These are phyloP conservation scores for Pythium angustatum DNA, from an alignment of 352 stramenopile genomes.

Conservation along the genomic window DNA sequence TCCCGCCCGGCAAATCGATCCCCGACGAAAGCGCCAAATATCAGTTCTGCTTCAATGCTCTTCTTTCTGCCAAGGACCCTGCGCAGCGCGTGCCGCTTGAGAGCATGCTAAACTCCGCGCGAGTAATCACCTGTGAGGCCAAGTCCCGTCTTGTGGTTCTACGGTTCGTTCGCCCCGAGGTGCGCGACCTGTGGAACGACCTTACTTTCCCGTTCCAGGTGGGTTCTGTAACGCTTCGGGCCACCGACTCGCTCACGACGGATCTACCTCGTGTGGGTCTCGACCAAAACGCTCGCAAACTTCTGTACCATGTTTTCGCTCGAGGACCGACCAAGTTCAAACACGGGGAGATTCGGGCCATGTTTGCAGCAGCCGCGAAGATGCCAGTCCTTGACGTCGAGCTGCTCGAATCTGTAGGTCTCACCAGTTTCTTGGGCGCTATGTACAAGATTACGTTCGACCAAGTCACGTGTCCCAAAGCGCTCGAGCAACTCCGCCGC, in stretches of 20 bases:
- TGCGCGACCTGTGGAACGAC: background rate
- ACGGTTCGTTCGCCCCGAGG: background rate
- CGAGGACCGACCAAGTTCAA: background rate
- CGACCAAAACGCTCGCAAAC: background rate
- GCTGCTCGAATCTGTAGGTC: background rate
- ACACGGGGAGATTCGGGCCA: background rate
- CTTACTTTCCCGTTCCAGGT: background rate
- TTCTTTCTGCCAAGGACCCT: background rate
- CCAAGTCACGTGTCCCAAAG: background rate
- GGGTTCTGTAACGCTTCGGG: background rate
- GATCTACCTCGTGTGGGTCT: background rate
- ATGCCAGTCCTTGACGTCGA: background rate
- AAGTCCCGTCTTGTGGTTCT: background rate
- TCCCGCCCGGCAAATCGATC: background rate
- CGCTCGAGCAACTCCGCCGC: background rate
- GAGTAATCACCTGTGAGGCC: background rate
- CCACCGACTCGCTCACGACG: constrained; percentile 1
- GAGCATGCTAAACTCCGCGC: background rate
- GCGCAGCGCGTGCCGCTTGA: background rate
- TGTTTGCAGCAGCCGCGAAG: background rate
- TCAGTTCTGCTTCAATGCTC: background rate
- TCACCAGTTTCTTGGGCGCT: constrained; percentile 24
- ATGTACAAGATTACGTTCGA: constrained; percentile 46
- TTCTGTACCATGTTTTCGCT: constrained; percentile 1
- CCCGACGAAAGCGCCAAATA: background rate